Evolutionary conservation across 495 filamentous ascomycete genomes (phyloP), one percentile per base, ranked within the genome.

Genomic region (Daldinia decipiens): DNA sequence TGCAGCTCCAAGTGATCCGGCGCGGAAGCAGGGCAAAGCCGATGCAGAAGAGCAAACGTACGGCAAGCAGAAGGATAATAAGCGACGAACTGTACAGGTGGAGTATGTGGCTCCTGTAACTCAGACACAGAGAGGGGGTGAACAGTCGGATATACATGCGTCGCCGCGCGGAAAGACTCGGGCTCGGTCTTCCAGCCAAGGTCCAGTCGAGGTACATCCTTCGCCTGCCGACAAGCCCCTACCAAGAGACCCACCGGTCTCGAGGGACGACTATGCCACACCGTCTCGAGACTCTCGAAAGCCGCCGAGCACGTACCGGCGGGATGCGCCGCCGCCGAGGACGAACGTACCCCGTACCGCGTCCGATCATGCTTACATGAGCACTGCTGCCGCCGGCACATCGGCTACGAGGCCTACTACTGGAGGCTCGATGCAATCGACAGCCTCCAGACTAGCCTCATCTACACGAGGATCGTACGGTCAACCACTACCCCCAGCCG

Each of bases 61-160:
- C 6, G 71, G 77, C 5, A 82, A 78, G 68, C 90, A 93, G 79
- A 88, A 91, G 21, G 95, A 98, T 74, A 90, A 91, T 70, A 99
- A 98, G 79, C 89, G 95, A 39, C 87, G 93, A 60, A 99, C 95
- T 0, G 93, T 99, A 0, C 95, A 99, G 79, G 93, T 98, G 12
- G 95, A 99, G 81, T 99, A 99, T 82, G 96, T 99, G 56, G 91
- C 93, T 43, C 96, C 95, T 39, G 88, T 89, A 32, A 95, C 92
- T 17, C 89, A 93, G 69, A 98, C 95, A 4, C 84, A 86, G 71
- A 78, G 84, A 31, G 83, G 83, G 26, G 78, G 74, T n/a, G 84
- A 86, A 47, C 76, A 85, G 55, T 53, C 50, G 31, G 74, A 70
- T 59, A 56, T 32, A 59, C 72, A 64, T 27, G 54, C 68, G 12